Conservation (phyloP, 768 basidiomycete species). For the Panellus pusillus region DNA sequence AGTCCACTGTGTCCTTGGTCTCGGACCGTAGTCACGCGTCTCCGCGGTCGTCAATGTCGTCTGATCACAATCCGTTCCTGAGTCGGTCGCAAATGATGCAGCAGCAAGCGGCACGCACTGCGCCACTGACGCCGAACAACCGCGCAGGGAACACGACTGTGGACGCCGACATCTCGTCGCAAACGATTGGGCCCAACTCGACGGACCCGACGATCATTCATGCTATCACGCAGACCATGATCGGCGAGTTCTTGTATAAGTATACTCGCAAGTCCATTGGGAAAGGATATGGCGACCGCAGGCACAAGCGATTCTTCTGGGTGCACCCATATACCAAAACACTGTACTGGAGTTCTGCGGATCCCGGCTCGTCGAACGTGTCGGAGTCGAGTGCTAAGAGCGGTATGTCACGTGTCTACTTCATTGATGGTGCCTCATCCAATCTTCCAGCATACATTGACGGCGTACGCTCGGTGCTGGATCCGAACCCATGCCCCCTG, state of each 20-base stretch:
- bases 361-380: constrained; percentile 87
- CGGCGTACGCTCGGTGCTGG: constrained; percentile 86
- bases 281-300: constrained; percentile 84
- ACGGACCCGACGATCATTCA: constrained; percentile 93
- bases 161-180: constrained; percentile 43
- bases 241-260: constrained; percentile 97
- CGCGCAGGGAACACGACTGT: constrained; percentile 19
- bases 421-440: constrained; percentile 11
- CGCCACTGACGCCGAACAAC: constrained; percentile 48
- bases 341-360: constrained; percentile 93
- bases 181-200: constrained; percentile 36
- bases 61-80: constrained; percentile 59
- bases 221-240: constrained; percentile 99
- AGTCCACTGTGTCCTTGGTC: constrained; percentile 68
- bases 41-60: constrained; percentile 81
- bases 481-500: constrained; percentile 97
- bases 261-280: constrained; percentile 90
- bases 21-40: constrained; percentile 71
- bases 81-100: constrained; percentile 23
- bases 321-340: constrained; percentile 99
- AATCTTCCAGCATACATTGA: constrained; percentile 80
- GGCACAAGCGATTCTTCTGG: constrained; percentile 98
- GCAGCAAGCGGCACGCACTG: constrained; percentile 33
- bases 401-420: constrained; percentile 57
- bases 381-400: constrained; percentile 95